Evolutionary conservation across 179 eudicot genomes (phyloP).

Genomic region (Carnegiea gigantea): DNA sequence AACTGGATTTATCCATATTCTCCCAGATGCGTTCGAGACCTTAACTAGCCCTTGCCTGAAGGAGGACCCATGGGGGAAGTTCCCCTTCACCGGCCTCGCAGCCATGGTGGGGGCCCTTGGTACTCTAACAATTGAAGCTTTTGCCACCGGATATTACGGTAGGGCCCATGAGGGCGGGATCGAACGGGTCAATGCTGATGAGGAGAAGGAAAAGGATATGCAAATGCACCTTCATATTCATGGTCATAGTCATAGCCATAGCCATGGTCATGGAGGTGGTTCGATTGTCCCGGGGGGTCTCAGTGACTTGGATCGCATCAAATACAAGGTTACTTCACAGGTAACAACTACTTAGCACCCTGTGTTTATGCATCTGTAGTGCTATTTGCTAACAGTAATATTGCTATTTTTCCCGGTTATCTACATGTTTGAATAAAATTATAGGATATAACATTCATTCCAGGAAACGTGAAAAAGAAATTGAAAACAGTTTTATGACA

Average conservation of each 20-base stretch:
- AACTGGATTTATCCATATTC: constrained; percentile 63
- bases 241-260: constrained; percentile 50
- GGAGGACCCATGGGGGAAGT: constrained; percentile 45
- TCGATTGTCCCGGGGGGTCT: background rate
- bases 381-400: too few species aligned
- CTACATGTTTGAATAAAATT: too few species aligned
- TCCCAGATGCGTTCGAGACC: constrained; percentile 55
- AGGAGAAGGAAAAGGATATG: constrained; percentile 30
- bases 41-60: constrained; percentile 55
- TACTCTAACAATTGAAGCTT: constrained; percentile 58
- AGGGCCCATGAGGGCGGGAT: constrained; percentile 28
- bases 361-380: too few species aligned
- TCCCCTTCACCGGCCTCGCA: constrained; percentile 60
- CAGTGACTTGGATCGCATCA: constrained; percentile 33
- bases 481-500: too few species aligned
- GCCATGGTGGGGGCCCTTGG: constrained; percentile 64
- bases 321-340: constrained; percentile 39
- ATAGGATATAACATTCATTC: too few species aligned
- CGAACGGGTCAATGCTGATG: background rate
- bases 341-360: constrained; percentile 5
- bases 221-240: constrained; percentile 52
- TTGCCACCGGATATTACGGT: constrained; percentile 49
- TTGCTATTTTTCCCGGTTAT: too few species aligned
- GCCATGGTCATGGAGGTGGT: constrained; percentile 35
- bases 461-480: too few species aligned